Evolutionary conservation across 805 yeast species (phyloP), one percentile per base, ranked within the genome.

Genomic region (Diddensiella transvaalensis): DNA sequence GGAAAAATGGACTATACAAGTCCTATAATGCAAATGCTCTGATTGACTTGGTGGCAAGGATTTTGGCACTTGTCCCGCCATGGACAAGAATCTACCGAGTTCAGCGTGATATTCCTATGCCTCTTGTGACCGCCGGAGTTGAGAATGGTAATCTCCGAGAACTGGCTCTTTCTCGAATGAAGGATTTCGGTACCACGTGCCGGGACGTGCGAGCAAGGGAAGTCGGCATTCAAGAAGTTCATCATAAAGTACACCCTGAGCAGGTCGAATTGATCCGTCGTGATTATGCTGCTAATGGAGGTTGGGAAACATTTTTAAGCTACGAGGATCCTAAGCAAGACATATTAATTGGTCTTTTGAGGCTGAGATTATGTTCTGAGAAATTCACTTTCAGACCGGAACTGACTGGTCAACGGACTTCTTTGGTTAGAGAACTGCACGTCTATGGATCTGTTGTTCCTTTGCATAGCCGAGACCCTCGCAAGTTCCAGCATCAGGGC

Each of bases 61-160:
- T 93, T 46, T 72, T 93, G 74, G 96, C 98, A 0, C 74, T 93
- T 50, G 98, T 93, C 3, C 99, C 99, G 22, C 99, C 99, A 2
- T 93, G 99, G 99, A 93, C 99, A 2, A 82, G 99, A 70, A 93
- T 93, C 59, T 93, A 93, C 67, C 83, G 99, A 67, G 99, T 93
- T 19, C 99, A 93, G 71, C 79, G 99, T 73, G 99, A 93, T 75
- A 93, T 93, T 49, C 99, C 99, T 17, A 93, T 93, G 99, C 99
- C 99, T 0, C 74, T 93, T 58, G 99, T 93, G 38, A 86, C 96
- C 0, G 85, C 96, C 1, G 99, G 99, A 60, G 99, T 93, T 37
- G 99, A 93, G 60, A 93, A 93, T 67, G 99, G 99, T 60, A 93
- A 93, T 62, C 75, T 93, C 62, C 77, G 99, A 64, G 99, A 93